Evolutionary conservation across 2,329 filamentous ascomycete genomes (phyloP).

Genomic region (Acrocalymma vagum): DNA sequence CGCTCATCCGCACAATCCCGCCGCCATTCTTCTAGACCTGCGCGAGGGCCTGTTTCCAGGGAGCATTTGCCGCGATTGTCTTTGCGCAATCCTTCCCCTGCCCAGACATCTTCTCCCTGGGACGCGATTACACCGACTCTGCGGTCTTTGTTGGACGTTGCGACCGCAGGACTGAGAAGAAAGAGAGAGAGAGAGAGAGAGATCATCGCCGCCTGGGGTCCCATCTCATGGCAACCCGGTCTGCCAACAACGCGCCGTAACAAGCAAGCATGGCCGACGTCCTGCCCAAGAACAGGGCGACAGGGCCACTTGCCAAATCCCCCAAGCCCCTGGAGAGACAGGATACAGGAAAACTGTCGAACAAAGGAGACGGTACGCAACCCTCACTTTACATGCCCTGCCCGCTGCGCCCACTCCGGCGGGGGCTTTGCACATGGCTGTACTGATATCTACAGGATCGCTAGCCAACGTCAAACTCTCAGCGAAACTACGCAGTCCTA

Average conservation of each 20-base stretch:
- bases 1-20: too few relatives aligned
- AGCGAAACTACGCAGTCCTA: conserved; percentile 35
- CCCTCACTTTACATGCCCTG: neutral
- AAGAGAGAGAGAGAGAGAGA: too few relatives aligned
- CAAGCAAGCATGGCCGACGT: conserved; percentile 44
- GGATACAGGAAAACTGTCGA: conserved; percentile 30
- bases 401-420: neutral
- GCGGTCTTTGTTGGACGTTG: too few relatives aligned
- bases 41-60: too few relatives aligned
- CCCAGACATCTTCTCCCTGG: too few relatives aligned
- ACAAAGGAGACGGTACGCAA: conserved; percentile 35
- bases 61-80: too few relatives aligned
- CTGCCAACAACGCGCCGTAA: conserved; percentile 13
- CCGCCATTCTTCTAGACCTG: too few relatives aligned
- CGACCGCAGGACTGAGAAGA: too few relatives aligned
- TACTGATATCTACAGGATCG: conserved; percentile 23
- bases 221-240: conserved; percentile 11
- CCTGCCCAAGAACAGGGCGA: conserved; percentile 54
- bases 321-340: conserved; percentile 36
- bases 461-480: conserved; percentile 36
- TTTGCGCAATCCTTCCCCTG: too few relatives aligned
- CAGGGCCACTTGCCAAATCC: conserved; percentile 50
- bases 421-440: conserved; percentile 24
- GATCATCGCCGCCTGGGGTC: too few relatives aligned
- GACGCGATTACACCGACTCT: too few relatives aligned